phyloP scores from a whole-genome alignment of 805 yeast species.

The Limtongozyma cylindracea region DNA sequence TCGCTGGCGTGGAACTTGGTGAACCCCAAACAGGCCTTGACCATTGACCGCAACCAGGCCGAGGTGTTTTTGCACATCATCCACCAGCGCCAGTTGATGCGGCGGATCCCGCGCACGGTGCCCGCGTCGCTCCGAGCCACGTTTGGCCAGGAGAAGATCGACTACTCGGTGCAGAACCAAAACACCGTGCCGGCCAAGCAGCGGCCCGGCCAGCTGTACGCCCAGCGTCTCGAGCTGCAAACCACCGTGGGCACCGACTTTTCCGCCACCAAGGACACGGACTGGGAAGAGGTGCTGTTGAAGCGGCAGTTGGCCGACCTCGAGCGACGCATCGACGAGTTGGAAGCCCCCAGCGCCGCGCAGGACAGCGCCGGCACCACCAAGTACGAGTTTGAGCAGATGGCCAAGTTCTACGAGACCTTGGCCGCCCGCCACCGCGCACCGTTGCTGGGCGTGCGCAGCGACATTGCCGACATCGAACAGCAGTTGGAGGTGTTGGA shows the following conservation, averaged over 20 bases:
- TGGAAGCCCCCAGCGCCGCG: conserved; percentile 11
- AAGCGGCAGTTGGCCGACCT: conserved; percentile 56
- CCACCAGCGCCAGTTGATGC: conserved; percentile 70
- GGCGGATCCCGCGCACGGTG: conserved; percentile 78
- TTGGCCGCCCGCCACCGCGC: conserved; percentile 12
- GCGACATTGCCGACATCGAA: conserved; percentile 46
- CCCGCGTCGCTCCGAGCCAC: conserved; percentile 84
- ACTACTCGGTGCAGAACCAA: conserved; percentile 15
- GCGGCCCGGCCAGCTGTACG: conserved; percentile 26
- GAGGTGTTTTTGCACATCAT: conserved; percentile 74
- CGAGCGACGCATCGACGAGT: no score
- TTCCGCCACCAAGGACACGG: conserved; percentile 49
- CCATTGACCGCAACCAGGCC: conserved; percentile 86
- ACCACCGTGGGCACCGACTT: conserved; percentile 39
- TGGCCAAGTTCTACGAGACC: conserved; percentile 52
- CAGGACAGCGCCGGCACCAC: conserved; percentile 5
- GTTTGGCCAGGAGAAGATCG: conserved; percentile 64
- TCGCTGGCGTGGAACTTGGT: conserved; percentile 88
- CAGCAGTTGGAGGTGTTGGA: conserved; percentile 54
- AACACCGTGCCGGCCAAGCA: no score
- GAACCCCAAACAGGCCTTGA: conserved; percentile 67
- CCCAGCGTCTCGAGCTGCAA: conserved; percentile 19
- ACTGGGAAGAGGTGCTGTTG: conserved; percentile 80
- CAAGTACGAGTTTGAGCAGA: conserved; percentile 53
- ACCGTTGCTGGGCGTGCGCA: conserved; percentile 20